Conservation (phyloP, 768 basidiomycete genomes). For the Termitomyces sp. region DNA sequence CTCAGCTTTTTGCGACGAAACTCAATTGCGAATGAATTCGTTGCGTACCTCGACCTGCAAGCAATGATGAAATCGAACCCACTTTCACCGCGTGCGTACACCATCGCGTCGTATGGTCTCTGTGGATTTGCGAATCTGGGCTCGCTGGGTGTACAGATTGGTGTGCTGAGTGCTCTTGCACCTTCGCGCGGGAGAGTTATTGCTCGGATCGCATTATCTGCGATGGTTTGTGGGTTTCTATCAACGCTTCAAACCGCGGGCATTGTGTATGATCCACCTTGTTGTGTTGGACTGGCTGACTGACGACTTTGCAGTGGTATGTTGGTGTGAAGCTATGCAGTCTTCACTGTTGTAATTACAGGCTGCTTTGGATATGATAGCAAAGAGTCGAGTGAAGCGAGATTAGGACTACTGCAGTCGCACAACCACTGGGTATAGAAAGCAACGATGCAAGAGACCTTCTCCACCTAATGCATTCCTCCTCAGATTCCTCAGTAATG, state of each 20-base stretch:
- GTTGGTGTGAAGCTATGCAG: too few relatives aligned
- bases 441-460: too few relatives aligned
- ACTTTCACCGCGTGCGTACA: constrained; percentile 68
- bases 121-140: constrained; percentile 90
- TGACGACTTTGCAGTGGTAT: too few relatives aligned
- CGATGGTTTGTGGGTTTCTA: constrained; percentile 30
- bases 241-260: constrained; percentile 31
- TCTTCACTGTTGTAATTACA: too few relatives aligned
- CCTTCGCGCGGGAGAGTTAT: constrained; percentile 64
- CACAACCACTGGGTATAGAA: too few relatives aligned
- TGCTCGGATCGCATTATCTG: constrained; percentile 57
- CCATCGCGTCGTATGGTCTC: constrained; percentile 81
- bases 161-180: constrained; percentile 41
- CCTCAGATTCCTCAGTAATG: too few relatives aligned
- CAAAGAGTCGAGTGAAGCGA: too few relatives aligned
- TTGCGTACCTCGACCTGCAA: constrained; percentile 64
- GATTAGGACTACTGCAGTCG: too few relatives aligned
- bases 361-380: too few relatives aligned
- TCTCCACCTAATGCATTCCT: neutral
- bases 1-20: constrained; percentile 81
- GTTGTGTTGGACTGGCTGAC: constrained; percentile 2
- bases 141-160: constrained; percentile 77
- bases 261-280: constrained; percentile 16
- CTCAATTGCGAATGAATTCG: constrained; percentile 85
- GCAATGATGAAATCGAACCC: constrained; percentile 42